Base-by-base conservation (phyloP, 495 filamentous ascomycete species). In the Rusavskia elegans region DNA sequence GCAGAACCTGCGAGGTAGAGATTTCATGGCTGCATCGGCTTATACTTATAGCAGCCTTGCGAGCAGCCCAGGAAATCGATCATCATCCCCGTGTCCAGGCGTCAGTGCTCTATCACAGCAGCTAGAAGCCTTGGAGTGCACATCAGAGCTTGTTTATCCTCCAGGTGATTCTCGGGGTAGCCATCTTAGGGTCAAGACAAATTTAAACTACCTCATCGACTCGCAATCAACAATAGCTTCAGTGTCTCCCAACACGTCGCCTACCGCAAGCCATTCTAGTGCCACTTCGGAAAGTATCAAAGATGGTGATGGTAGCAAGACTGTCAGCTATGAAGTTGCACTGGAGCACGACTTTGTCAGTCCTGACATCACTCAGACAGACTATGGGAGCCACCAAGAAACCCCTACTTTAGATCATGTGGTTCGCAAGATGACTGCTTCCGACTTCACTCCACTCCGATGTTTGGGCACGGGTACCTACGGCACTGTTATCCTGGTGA, bases 391-490 rank as follows among this genome's bases (percentile, higher is more conserved):
- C 8, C 59, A 48, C 52, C 59, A 53, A 13, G 46, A 53, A 16
- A 65, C 68, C 38, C 21, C 50, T 48, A 52, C 69, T 49, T 65
- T 69, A 48, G 66, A 62, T 48, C 67, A 58, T 38, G 55, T 77
- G 37, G 71, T 68, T 56, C 80, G 83, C 48, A 96, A 97, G 67
- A 95, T 97, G 85, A 83, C 83, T 16, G 81, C 89, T 10, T 77
- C 80, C 1, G 93, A 98, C 63, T 98, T 98, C 62, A 81, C 90
- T 56, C 79, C 84, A 35, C 65, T 98, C n/a, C 82, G 85, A n/a
- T 96, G 90, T 63, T 80, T 98, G 36, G 92, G 92, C 27, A 98
- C 97, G 62, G 92, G 92, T 54, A 85, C 89, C 4, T 98, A 87
- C 63, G 92, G 92, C 19, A 95, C 89, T 2, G 92, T 98, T 14